Conservation (phyloP, 495 filamentous ascomycete species). For the Podospora anserina region DNA sequence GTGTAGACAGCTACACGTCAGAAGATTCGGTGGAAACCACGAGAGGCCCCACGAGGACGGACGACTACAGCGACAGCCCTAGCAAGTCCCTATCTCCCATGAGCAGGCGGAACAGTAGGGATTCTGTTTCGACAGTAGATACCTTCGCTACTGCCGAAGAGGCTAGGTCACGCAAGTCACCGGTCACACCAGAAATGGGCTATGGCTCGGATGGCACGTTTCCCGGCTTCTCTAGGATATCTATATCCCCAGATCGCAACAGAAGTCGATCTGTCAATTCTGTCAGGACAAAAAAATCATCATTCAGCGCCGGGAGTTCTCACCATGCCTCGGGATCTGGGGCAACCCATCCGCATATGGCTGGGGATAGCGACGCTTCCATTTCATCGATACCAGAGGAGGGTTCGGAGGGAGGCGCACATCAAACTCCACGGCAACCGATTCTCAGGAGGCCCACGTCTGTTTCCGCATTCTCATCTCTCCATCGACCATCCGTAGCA, state of each 20-base stretch:
- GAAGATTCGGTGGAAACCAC: conserved; percentile 76
- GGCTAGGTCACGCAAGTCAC: conserved; percentile 43
- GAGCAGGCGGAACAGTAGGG: conserved; percentile 55
- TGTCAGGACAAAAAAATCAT: conserved; percentile 29
- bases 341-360: conserved; percentile 11
- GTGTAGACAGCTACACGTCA: conserved; percentile 58
- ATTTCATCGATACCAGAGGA: conserved; percentile 35
- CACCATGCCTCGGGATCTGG: conserved; percentile 14
- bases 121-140: conserved; percentile 70
- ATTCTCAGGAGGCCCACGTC: conserved; percentile 40
- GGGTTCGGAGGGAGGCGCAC: conserved; percentile 14
- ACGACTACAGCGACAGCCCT: conserved; percentile 3
- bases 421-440: conserved; percentile 24
- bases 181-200: conserved; percentile 12
- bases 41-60: conserved; percentile 41
- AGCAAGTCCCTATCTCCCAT: not conserved
- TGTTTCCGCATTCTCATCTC: conserved; percentile 24
- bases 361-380: conserved; percentile 31
- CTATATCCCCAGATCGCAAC: conserved; percentile 27
- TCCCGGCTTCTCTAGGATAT: conserved; percentile 19
- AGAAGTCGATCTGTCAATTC: conserved; percentile 26
- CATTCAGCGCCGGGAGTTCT: conserved; percentile 23
- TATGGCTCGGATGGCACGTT: not conserved
- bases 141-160: conserved; percentile 84
- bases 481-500: conserved; percentile 49